phyloP scores from a whole-genome alignment of 2,329 filamentous ascomycete species.

The Emergomyces orientalis region DNA sequence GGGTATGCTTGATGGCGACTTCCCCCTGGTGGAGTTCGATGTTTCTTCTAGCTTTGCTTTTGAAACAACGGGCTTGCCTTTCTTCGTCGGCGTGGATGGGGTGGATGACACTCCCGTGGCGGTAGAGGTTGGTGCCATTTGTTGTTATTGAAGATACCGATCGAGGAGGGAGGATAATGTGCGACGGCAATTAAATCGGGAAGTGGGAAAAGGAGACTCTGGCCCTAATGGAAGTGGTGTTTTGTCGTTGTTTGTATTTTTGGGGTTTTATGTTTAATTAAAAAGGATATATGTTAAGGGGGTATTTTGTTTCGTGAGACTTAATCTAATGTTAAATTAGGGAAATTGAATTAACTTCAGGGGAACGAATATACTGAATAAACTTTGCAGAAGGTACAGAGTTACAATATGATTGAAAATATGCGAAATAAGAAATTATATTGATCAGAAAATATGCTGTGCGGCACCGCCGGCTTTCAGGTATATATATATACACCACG shows the following conservation, averaged over 20 bases:
- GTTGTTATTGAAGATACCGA: conserved; percentile 1
- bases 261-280: not conserved
- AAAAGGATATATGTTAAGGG: not conserved
- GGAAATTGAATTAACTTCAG: not conserved
- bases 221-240: not conserved
- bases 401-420: no score
- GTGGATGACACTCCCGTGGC: conserved; percentile 15
- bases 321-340: not conserved
- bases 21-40: conserved; percentile 15
- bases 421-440: no score
- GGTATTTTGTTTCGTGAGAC: not conserved
- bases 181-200: not conserved
- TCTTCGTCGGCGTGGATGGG: conserved; percentile 20
- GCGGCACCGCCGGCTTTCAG: not conserved
- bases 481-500: not conserved
- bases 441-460: no score
- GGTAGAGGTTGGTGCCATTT: conserved; percentile 21
- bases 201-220: not conserved
- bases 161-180: not conserved
- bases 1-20: conserved; percentile 12
- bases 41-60: conserved; percentile 18
- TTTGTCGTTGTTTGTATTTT: not conserved
- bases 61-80: conserved; percentile 19
- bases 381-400: not conserved
- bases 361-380: not conserved